These are phyloP conservation scores for Pseudohyphozyma bogoriensis DNA, from an alignment of 768 basidiomycete species.

Conservation along the genomic window DNA sequence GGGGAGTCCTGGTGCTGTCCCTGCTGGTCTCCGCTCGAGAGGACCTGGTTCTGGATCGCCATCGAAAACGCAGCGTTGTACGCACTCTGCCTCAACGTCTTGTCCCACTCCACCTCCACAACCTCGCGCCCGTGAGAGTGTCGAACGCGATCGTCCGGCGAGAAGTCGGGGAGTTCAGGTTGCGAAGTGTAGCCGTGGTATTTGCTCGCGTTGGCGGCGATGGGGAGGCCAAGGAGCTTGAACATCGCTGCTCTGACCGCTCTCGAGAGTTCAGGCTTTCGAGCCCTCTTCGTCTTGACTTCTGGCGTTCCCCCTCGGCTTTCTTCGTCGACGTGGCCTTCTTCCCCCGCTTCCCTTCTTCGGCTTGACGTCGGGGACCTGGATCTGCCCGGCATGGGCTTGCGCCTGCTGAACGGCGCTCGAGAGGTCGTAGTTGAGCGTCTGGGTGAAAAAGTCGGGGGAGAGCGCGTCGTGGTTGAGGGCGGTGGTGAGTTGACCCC, in stretches of 20 bases:
- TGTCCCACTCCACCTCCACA: constrained; percentile 15
- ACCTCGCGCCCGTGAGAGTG: background rate
- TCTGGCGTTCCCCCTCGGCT: background rate
- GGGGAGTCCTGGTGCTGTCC: background rate
- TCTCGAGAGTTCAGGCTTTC: constrained; percentile 7
- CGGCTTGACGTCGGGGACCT: background rate
- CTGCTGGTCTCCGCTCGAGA: background rate
- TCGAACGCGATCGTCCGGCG: background rate
- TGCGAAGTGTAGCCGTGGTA: background rate
- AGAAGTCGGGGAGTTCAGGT: constrained; percentile 6
- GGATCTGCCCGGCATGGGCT: background rate
- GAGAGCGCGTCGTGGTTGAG: background rate
- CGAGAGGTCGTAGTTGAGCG: background rate
- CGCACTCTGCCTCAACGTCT: constrained; percentile 7
- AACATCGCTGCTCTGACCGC: constrained; percentile 14
- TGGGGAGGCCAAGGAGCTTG: constrained; percentile 3
- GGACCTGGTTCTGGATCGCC: constrained; percentile 5
- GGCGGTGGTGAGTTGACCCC: background rate
- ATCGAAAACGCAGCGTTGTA: constrained; percentile 6
- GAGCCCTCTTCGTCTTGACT: background rate
- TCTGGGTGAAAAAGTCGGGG: background rate
- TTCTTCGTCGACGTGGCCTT: background rate
- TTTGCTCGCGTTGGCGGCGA: background rate
- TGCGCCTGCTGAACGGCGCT: background rate
- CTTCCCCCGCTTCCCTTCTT: background rate